Evolutionary conservation across 352 stramenopile species (phyloP).

Genomic region (Globisporangium nodosum): DNA sequence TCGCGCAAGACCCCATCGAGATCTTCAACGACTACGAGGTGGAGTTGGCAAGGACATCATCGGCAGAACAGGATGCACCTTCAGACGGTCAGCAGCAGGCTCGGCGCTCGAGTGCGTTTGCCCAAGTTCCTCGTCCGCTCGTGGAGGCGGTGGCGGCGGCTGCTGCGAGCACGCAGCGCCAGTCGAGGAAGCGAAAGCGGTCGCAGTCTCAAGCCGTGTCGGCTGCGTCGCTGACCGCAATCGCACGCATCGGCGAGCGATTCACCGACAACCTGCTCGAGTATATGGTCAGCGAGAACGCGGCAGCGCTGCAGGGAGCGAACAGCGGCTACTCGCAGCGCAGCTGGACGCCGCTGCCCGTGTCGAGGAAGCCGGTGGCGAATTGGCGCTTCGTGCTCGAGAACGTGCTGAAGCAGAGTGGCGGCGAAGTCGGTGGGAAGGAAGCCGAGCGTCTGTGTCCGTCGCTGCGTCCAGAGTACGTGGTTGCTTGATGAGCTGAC

Average conservation of each 20-base stretch:
- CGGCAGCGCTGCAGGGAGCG: slow-evolving; percentile 36
- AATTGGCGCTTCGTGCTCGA: slow-evolving; percentile 72
- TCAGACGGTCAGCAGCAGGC: not conserved
- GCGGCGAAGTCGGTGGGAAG: not conserved
- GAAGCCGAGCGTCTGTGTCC: slow-evolving; percentile 17
- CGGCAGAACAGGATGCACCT: not conserved
- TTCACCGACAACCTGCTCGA: slow-evolving; percentile 43
- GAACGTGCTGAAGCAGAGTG: slow-evolving; percentile 22
- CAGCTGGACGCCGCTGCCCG: slow-evolving; percentile 51
- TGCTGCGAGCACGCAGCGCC: slow-evolving; percentile 3
- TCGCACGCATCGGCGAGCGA: slow-evolving; percentile 22
- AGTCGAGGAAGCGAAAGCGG: slow-evolving; percentile 38
- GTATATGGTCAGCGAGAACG: slow-evolving; percentile 39
- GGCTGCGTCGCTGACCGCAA: slow-evolving; percentile 17
- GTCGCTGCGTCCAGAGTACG: slow-evolving; percentile 30
- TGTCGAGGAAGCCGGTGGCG: slow-evolving; percentile 50
- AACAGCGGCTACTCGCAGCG: slow-evolving; percentile 29
- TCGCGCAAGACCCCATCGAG: slow-evolving; percentile 37
- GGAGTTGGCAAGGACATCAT: not conserved
- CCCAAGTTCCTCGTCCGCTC: slow-evolving; percentile 31
- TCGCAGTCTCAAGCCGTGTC: slow-evolving; percentile 9
- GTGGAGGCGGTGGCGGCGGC: slow-evolving; percentile 27
- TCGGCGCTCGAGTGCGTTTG: slow-evolving; percentile 25
- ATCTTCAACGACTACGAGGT: slow-evolving; percentile 52
- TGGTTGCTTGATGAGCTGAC: slow-evolving; percentile 3